Evolutionary conservation across 2,329 filamentous ascomycete species (phyloP), one percentile per base, ranked within the genome.

Genomic region (Fusarium neocosmosporiellum): DNA sequence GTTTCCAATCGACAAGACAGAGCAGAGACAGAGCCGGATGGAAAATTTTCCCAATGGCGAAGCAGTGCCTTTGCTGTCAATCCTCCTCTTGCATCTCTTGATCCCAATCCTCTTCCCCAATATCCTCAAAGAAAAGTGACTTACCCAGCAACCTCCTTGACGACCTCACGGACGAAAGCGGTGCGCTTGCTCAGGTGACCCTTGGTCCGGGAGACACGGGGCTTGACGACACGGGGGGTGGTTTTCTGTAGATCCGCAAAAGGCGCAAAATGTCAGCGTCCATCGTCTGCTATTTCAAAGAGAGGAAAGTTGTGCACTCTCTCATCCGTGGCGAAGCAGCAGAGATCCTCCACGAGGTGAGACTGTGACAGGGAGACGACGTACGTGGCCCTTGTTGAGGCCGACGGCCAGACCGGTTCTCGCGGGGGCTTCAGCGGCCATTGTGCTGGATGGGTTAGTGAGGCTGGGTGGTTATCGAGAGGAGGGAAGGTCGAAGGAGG

Each of bases 91-190:
- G 13, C 18, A 20, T 22, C 11, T 16, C 6, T 4, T 29, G 11
- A 7, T 36, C 24, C 10, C 34, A 60, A 59, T 36, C 43, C 59
- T 43, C n/a, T 16, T 41, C 34, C 20, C 5, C 9, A n/a, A 58
- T 13, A 13, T 41, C 7, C 54, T 43, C 37, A 29, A 41, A 64
- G 46, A 67, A 68, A 50, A 20, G 58, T 14, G 75, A 89, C 92
- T 83, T 91, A 95, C 93, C 93, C 96, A 86, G 95, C 92, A 86
- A 98, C 96, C 90, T 99, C 96, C 91, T 97, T 97, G 86, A 98
- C 94, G 84, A 99, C 93, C 84, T 98, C 95, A 81, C 96, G 91
- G 80, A 98, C 96, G 88, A 99, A 98, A 81, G 93, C 92, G 80
- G 96, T 98, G 83, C 95, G 92, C 92, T 97, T 98, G 89, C 94